Conservation (phyloP, 768 basidiomycete species). For the Macrolepiota dolichaula region DNA sequence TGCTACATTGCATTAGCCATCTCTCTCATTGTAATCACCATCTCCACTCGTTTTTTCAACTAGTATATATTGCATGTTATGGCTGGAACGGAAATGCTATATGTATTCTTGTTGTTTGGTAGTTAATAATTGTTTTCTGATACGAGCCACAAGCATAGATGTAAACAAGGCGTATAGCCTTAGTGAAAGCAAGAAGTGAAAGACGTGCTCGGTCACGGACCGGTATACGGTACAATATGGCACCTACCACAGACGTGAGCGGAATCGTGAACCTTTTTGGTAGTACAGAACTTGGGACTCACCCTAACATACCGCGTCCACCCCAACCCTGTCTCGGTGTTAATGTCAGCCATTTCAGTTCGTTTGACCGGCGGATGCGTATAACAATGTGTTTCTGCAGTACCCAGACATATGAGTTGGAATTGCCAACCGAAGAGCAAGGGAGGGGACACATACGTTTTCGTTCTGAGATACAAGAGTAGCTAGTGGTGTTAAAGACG, state of each 20-base stretch:
- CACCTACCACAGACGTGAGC: slow-evolving; percentile 10
- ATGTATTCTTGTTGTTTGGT: background rate
- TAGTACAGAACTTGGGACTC: slow-evolving; percentile 20
- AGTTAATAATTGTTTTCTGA: background rate
- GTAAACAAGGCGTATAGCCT: background rate
- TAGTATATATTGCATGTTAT: slow-evolving; percentile 7
- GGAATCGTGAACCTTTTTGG: background rate
- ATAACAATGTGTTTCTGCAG: slow-evolving; percentile 56
- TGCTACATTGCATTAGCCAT: background rate
- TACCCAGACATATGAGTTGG: background rate
- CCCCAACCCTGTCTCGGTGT: slow-evolving; percentile 81
- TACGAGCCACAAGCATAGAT: background rate
- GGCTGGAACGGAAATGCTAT: background rate
- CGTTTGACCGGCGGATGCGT: slow-evolving; percentile 49
- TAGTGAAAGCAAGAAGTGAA: background rate
- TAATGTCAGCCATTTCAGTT: slow-evolving; percentile 48
- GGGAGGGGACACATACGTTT: slow-evolving; percentile 49
- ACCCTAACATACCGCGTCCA: slow-evolving; percentile 85
- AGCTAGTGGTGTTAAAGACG: slow-evolving; percentile 64
- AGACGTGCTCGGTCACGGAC: slow-evolving; percentile 10
- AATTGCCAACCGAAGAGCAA: background rate
- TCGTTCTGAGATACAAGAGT: slow-evolving; percentile 74
- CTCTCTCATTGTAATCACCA: slow-evolving; percentile 10
- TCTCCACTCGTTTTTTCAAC: slow-evolving; percentile 6
- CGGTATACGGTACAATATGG: slow-evolving; percentile 14